phyloP scores from a whole-genome alignment of 345 rosid species.

The Citrus australasica region DNA sequence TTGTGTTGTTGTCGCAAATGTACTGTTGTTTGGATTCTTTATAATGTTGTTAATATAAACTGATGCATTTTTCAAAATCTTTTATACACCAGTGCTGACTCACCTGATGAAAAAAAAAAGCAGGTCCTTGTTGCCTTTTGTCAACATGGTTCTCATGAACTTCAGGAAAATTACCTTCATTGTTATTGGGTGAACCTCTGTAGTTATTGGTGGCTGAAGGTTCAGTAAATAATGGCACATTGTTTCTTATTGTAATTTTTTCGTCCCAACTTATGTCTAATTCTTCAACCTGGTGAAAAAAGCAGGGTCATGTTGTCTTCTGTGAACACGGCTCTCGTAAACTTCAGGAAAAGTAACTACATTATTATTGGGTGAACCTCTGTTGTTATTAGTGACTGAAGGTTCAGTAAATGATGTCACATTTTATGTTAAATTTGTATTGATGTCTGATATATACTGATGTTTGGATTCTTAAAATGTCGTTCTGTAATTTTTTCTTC shows the following conservation, averaged over 20 bases:
- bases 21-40: too few species aligned
- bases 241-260: background rate
- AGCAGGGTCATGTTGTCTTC: slow-evolving; percentile 33
- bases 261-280: too few species aligned
- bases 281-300: slow-evolving; percentile 33
- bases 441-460: too few species aligned
- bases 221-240: slow-evolving; percentile 54
- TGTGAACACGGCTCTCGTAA: slow-evolving; percentile 21
- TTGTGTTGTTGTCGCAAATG: background rate
- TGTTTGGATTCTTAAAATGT: too few species aligned
- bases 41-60: too few species aligned
- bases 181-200: slow-evolving; percentile 63
- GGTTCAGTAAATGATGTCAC: slow-evolving; percentile 57
- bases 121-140: slow-evolving; percentile 32
- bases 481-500: too few species aligned
- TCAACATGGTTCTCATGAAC: slow-evolving; percentile 15
- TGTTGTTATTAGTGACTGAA: slow-evolving; percentile 27
- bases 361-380: slow-evolving; percentile 61
- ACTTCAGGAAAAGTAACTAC: slow-evolving; percentile 33
- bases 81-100: too few species aligned
- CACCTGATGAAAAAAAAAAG: slow-evolving; percentile 33
- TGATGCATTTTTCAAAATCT: too few species aligned
- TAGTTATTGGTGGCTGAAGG: slow-evolving; percentile 30
- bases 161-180: slow-evolving; percentile 35
- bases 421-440: background rate